Conservation (phyloP, 768 basidiomycete genomes). For the Phanerochaete carnosa region DNA sequence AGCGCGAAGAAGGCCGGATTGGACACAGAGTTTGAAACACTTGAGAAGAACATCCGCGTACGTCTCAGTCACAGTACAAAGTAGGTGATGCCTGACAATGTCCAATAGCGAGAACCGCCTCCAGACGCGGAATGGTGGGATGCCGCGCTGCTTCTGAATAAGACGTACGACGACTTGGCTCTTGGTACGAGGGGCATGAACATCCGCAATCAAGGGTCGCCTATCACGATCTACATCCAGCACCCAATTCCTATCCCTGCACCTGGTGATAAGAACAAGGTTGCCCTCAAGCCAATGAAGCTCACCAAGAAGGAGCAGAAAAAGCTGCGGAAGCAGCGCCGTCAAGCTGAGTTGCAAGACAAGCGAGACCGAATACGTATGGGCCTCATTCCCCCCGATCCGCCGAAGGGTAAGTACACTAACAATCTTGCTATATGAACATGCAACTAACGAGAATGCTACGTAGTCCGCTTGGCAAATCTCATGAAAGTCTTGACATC, state of each 20-base stretch:
- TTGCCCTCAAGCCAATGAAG: conserved; percentile 80
- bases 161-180: conserved; percentile 73
- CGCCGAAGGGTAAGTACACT: conserved; percentile 75
- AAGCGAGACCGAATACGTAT: conserved; percentile 93
- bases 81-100: neutral
- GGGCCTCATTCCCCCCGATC: conserved; percentile 92
- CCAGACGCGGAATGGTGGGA: conserved; percentile 99
- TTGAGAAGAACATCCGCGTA: conserved; percentile 89
- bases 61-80: conserved; percentile 19
- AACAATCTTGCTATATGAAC: neutral
- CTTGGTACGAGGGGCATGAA: conserved; percentile 55
- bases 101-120: conserved; percentile 71
- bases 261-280: conserved; percentile 80
- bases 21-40: conserved; percentile 87
- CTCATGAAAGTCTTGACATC: conserved; percentile 97
- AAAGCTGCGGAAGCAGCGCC: conserved; percentile 90
- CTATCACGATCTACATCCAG: conserved; percentile 89
- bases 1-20: conserved; percentile 90
- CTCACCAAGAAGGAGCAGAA: conserved; percentile 96
- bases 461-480: conserved; percentile 85
- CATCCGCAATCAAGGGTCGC: conserved; percentile 64
- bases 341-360: conserved; percentile 88
- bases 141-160: conserved; percentile 73
- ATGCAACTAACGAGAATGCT: conserved; percentile 3
- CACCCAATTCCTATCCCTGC: conserved; percentile 97